Evolutionary conservation across 2,329 filamentous ascomycete species (phyloP).

Genomic region (Fusarium marasasianum): DNA sequence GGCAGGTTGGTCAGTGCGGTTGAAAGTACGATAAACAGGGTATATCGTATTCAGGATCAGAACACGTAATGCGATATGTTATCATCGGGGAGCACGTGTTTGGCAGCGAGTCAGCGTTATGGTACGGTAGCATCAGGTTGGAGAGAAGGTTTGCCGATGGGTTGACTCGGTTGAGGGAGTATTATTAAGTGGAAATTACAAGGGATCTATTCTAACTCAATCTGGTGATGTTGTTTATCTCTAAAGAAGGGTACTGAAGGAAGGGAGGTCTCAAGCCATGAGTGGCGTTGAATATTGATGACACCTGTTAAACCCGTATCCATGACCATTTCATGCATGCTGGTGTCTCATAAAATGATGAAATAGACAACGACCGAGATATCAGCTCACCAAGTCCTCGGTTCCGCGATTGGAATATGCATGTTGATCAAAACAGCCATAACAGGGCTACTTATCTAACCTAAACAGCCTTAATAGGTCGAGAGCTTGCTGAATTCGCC

Average conservation of each 20-base stretch:
- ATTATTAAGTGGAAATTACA: not conserved
- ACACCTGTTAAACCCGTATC: not conserved
- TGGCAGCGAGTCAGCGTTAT: not conserved
- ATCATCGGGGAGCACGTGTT: not conserved
- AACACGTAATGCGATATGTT: not conserved
- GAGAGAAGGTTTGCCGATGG: not conserved
- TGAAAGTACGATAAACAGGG: not conserved
- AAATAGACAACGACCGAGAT: not conserved
- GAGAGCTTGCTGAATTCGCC: not conserved
- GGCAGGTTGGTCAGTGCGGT: not conserved
- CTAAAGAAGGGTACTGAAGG: fast-evolving
- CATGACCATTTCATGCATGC: not conserved
- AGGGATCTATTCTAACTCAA: not conserved
- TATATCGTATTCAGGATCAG: not conserved
- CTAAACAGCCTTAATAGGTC: not conserved
- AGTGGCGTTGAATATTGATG: not conserved
- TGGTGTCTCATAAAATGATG: not conserved
- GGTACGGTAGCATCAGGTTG: not conserved
- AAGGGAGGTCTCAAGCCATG: fast-evolving
- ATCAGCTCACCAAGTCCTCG: not conserved
- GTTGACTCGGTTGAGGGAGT: fast-evolving
- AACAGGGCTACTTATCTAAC: not conserved
- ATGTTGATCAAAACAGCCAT: not conserved
- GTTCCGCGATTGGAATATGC: not conserved
- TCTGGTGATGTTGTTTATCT: not conserved